Conservation (phyloP, 2,329 filamentous ascomycete species). For the Phaeosphaeriaceae sp. region DNA sequence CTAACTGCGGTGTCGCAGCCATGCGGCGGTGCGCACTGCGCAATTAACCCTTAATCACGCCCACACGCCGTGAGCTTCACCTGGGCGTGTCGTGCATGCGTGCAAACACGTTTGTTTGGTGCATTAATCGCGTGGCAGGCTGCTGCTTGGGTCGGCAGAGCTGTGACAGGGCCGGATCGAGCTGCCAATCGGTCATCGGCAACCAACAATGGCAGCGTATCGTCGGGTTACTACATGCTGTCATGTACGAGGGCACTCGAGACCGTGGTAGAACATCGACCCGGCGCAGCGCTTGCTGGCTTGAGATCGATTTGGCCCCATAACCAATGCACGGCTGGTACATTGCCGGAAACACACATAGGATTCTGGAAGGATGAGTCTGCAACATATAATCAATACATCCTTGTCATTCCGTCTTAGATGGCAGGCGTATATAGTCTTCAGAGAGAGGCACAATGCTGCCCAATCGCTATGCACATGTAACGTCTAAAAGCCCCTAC, state of each 20-base stretch:
- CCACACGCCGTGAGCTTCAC: constrained; percentile 12
- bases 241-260: neutral
- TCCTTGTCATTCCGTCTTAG: neutral
- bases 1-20: constrained; percentile 4
- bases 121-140: constrained; percentile 6
- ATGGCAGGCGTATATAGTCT: neutral
- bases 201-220: neutral
- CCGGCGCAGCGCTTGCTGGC: neutral
- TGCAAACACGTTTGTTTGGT: constrained; percentile 5
- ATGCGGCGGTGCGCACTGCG: neutral
- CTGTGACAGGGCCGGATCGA: neutral
- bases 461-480: constrained; percentile 17
- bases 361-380: neutral
- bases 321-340: neutral
- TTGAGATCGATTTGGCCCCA: constrained; percentile 2
- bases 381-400: neutral
- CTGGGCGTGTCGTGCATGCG: constrained; percentile 4
- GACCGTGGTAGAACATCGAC: neutral
- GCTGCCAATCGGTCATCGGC: constrained; percentile 5
- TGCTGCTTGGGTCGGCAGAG: constrained; percentile 2
- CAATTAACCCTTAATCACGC: constrained; percentile 9
- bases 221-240: neutral
- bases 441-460: constrained; percentile 5
- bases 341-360: neutral
- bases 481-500: constrained; percentile 4